A percentile compares a stretch with the other conserved stretches of the same genome.
Evolutionary conservation across 2,329 filamentous ascomycete genomes (phyloP).

Genomic region (Dactylellina sp.): DNA sequence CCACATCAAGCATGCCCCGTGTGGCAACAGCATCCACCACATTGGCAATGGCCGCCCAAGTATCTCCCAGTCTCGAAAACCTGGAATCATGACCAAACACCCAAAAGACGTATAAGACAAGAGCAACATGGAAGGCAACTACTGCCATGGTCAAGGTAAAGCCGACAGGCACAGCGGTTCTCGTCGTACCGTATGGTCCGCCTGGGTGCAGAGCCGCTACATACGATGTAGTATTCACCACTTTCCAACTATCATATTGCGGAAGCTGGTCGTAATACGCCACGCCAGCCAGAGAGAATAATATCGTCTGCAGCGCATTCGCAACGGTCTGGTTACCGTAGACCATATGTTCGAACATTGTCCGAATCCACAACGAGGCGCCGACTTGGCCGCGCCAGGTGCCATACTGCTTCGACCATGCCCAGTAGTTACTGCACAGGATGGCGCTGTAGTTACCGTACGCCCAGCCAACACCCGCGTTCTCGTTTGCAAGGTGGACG

Average conservation of each 20-base stretch:
- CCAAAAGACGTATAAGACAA: constrained; percentile 19
- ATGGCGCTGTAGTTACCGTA: constrained; percentile 34
- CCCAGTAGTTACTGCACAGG: constrained; percentile 10
- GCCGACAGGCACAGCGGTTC: constrained; percentile 14
- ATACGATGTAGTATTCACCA: constrained; percentile 12
- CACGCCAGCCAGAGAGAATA: constrained; percentile 11
- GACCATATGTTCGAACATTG: constrained; percentile 23
- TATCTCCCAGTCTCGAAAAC: constrained; percentile 26
- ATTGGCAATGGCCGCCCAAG: constrained; percentile 35
- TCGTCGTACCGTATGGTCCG: constrained; percentile 11
- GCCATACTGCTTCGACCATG: constrained; percentile 19
- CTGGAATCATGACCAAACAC: constrained; percentile 14
- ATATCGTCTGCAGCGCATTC: constrained; percentile 19
- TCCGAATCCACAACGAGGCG: constrained; percentile 6
- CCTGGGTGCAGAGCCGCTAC: constrained; percentile 22
- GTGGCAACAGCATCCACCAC: constrained; percentile 18
- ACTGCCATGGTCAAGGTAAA: constrained; percentile 8
- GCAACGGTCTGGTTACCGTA: constrained; percentile 28
- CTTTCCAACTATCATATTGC: constrained; percentile 33
- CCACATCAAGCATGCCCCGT: constrained; percentile 14
- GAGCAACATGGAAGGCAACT: constrained; percentile 5
- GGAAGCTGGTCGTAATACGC: constrained; percentile 37
- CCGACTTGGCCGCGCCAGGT: constrained; percentile 5
- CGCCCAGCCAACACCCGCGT: not conserved
- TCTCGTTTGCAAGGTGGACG: constrained; percentile 5